Conservation (phyloP, 2,329 filamentous ascomycete species). For the Phialophora verrucosa region DNA sequence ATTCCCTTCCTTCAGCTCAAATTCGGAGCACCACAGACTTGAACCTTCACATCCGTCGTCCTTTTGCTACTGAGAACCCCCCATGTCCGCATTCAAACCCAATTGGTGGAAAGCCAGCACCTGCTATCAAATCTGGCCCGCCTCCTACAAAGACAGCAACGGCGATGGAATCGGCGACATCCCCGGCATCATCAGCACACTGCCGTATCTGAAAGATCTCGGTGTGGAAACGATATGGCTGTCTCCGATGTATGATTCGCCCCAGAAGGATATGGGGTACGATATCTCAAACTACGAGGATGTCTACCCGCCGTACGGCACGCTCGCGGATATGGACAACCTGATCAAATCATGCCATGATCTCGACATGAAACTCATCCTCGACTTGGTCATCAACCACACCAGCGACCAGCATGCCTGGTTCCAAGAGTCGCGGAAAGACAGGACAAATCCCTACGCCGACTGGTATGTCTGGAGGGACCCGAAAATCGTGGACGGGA, state of each 20-base stretch:
- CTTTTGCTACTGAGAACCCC: background rate
- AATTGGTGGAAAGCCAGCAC: slow-evolving; percentile 38
- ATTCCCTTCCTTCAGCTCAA: background rate
- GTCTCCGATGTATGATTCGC: slow-evolving; percentile 66
- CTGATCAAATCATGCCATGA: slow-evolving; percentile 66
- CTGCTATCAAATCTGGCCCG: slow-evolving; percentile 44
- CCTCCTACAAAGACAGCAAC: slow-evolving; percentile 46
- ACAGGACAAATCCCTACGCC: slow-evolving; percentile 55
- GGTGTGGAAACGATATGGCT: slow-evolving; percentile 46
- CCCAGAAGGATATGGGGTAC: slow-evolving; percentile 71
- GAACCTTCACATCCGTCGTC: background rate
- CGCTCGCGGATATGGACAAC: slow-evolving; percentile 67
- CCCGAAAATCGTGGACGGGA: slow-evolving; percentile 61
- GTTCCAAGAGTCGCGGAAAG: slow-evolving; percentile 60
- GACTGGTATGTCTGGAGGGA: slow-evolving; percentile 72
- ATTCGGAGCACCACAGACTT: background rate
- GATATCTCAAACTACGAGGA: slow-evolving; percentile 71
- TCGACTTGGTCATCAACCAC: slow-evolving; percentile 80
- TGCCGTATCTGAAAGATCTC: slow-evolving; percentile 45
- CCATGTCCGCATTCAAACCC: slow-evolving; percentile 32
- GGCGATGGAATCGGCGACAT: slow-evolving; percentile 46
- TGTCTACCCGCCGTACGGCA: slow-evolving; percentile 70
- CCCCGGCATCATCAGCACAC: slow-evolving; percentile 41
- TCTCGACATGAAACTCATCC: slow-evolving; percentile 71
- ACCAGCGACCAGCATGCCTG: slow-evolving; percentile 66